phyloP scores from a whole-genome alignment of 2,329 filamentous ascomycete genomes.

The Xylariales sp. region DNA sequence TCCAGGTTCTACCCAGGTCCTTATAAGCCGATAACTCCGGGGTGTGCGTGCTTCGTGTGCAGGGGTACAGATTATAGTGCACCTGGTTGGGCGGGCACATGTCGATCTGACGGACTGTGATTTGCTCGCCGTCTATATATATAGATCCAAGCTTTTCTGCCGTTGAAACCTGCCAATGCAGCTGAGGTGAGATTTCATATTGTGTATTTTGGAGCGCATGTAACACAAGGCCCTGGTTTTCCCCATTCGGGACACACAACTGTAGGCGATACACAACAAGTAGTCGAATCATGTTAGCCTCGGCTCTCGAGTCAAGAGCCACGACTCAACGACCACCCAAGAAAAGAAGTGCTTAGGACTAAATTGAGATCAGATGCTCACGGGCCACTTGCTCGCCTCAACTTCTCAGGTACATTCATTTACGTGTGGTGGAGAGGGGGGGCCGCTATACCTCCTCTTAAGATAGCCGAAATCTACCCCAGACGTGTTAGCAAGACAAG shows the following conservation, averaged over 20 bases:
- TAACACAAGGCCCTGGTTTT: too few species aligned
- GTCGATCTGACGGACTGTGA: conserved; percentile 23
- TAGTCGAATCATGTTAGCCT: too few species aligned
- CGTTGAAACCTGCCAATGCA: not conserved
- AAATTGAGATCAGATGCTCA: not conserved
- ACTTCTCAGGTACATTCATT: not conserved
- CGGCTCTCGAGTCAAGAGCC: not conserved
- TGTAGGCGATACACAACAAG: too few species aligned
- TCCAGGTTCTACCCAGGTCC: too few species aligned
- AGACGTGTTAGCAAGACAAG: not conserved
- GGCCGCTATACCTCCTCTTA: not conserved
- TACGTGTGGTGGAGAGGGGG: not conserved
- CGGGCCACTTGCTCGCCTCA: not conserved
- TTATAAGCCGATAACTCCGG: conserved; percentile 34
- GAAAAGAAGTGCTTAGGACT: not conserved
- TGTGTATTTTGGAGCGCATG: too few species aligned
- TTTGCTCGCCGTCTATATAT: conserved; percentile 34
- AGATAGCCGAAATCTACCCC: not conserved
- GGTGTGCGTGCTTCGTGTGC: too few species aligned
- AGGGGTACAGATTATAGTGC: not conserved
- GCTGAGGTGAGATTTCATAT: not conserved
- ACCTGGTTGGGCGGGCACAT: conserved; percentile 22
- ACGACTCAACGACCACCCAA: not conserved
- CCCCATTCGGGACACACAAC: too few species aligned
- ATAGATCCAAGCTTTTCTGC: conserved; percentile 14